Percentiles rank a stretch among this genome's conserved stretches.
phyloP scores from a whole-genome alignment of 2,329 filamentous ascomycete species.

The Grosmannia huntii region DNA sequence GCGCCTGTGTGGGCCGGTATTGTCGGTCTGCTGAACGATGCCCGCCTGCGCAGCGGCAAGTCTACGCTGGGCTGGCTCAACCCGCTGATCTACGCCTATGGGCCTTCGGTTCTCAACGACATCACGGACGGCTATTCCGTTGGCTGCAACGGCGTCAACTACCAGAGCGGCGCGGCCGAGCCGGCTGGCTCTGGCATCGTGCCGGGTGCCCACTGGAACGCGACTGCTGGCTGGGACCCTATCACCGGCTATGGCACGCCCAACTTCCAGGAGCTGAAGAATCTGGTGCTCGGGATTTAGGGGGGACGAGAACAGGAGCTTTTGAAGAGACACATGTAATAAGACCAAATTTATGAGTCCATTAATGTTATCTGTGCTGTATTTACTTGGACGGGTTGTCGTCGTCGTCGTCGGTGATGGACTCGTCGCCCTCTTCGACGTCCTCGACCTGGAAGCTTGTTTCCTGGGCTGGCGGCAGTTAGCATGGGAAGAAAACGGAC shows the following conservation, averaged over 20 bases:
- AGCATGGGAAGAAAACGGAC: not conserved
- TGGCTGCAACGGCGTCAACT: slow-evolving; percentile 20
- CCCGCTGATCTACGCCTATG: slow-evolving; percentile 41
- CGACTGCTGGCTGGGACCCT: slow-evolving; percentile 13
- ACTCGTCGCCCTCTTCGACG: slow-evolving; percentile 7
- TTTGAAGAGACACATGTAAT: not conserved
- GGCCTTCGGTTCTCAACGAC: slow-evolving; percentile 21
- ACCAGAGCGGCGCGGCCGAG: slow-evolving; percentile 23
- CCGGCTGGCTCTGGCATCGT: slow-evolving; percentile 25
- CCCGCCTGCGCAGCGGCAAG: slow-evolving; percentile 40
- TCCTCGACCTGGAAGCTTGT: slow-evolving; percentile 9
- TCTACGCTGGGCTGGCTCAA: slow-evolving; percentile 46
- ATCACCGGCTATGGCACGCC: slow-evolving; percentile 13
- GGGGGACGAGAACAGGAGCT: not conserved
- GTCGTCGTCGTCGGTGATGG: slow-evolving; percentile 6
- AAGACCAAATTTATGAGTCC: too few relatives aligned
- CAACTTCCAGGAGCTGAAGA: slow-evolving; percentile 12
- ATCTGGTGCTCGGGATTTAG: slow-evolving; percentile 3
- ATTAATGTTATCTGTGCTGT: not conserved
- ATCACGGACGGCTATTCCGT: slow-evolving; percentile 20
- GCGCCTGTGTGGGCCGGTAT: slow-evolving; percentile 50
- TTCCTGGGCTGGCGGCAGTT: slow-evolving; percentile 10
- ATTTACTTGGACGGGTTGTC: not conserved
- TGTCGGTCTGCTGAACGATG: slow-evolving; percentile 51
- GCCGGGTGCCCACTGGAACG: slow-evolving; percentile 11